Evolutionary conservation across 805 yeast species (phyloP).

Genomic region (Metschnikowia anglica): DNA sequence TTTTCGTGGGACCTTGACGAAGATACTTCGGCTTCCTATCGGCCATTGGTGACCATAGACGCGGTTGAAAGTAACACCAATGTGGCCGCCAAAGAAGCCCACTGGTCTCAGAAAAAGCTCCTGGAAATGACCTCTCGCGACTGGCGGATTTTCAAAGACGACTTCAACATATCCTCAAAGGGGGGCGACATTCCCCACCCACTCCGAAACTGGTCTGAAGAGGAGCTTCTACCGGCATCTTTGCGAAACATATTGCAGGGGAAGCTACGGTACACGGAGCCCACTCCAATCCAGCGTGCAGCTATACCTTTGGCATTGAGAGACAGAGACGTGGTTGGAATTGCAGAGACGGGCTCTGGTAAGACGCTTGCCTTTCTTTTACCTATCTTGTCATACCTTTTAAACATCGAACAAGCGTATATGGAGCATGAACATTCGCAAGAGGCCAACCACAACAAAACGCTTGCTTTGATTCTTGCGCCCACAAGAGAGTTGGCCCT

Average conservation of each 20-base stretch:
- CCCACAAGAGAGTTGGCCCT: conserved; percentile 94
- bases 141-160: conserved; percentile 86
- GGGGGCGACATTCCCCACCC: conserved; percentile 53
- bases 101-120: conserved; percentile 70
- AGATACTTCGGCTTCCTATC: conserved; percentile 54
- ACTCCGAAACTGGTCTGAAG: conserved; percentile 72
- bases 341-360: conserved; percentile 98
- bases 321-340: conserved; percentile 70
- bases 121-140: conserved; percentile 74
- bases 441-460: conserved; percentile 52
- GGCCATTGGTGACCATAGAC: conserved; percentile 38
- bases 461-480: conserved; percentile 77
- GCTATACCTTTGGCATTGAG: conserved; percentile 70
- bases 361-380: conserved; percentile 82
- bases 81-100: conserved; percentile 28
- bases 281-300: conserved; percentile 91
- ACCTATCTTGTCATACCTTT: conserved; percentile 63
- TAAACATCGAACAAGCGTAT: conserved; percentile 34
- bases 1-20: conserved; percentile 72
- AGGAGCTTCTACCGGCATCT: conserved; percentile 41
- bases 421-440: conserved; percentile 42
- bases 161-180: conserved; percentile 61
- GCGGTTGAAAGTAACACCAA: conserved; percentile 13
- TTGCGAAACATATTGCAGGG: conserved; percentile 30
- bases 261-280: conserved; percentile 53